phyloP scores from a whole-genome alignment of 306 rosid genomes.

The Sesbania bispinosa region DNA sequence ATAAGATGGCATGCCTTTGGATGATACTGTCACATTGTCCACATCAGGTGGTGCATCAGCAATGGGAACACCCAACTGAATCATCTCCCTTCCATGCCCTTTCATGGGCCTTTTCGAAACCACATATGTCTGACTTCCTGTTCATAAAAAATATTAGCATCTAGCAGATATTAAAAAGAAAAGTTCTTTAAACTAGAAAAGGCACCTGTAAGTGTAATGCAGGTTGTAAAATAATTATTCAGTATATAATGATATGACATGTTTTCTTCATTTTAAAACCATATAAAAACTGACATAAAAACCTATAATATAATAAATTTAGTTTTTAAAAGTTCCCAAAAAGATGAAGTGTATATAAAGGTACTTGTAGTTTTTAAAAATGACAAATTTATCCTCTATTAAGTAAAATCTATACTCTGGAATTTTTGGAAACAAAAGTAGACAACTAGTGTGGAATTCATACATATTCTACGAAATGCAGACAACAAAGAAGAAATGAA shows the following conservation, averaged over 20 bases:
- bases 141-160: conserved; percentile 20
- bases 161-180: neutral
- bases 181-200: neutral
- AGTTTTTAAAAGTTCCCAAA: too few relatives aligned
- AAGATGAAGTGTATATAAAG: neutral
- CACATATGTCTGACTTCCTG: conserved; percentile 63
- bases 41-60: conserved; percentile 61
- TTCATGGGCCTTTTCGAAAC: conserved; percentile 69
- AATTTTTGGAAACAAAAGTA: too few relatives aligned
- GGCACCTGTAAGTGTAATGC: neutral
- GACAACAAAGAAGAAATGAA: too few relatives aligned
- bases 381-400: neutral
- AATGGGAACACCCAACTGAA: conserved; percentile 71
- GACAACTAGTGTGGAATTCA: too few relatives aligned
- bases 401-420: too few relatives aligned
- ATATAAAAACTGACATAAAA: neutral
- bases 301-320: neutral
- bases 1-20: conserved; percentile 55
- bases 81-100: conserved; percentile 92
- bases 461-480: too few relatives aligned
- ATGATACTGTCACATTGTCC: conserved; percentile 51
- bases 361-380: neutral
- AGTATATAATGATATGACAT: neutral
- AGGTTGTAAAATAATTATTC: neutral
- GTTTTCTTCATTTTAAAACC: neutral